A percentile compares a stretch with the other conserved stretches of the same genome.
phyloP scores from a whole-genome alignment of 2,329 filamentous ascomycete genomes.

The Xylariaceae sp. region DNA sequence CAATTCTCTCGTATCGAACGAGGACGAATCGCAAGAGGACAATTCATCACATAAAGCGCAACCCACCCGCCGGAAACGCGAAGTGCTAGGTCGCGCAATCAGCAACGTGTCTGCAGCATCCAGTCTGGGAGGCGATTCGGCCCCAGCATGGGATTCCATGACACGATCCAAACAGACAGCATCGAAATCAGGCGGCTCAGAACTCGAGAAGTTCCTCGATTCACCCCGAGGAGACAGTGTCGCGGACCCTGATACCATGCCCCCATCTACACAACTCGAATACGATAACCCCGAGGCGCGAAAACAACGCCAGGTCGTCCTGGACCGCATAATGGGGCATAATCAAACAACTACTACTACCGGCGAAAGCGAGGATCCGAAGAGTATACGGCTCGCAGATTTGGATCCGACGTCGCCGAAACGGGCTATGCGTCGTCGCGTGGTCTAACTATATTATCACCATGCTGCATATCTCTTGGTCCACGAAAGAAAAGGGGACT shows the following conservation, averaged over 20 bases:
- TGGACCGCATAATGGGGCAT: slow-evolving; percentile 23
- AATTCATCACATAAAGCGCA: slow-evolving; percentile 15
- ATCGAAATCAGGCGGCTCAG: slow-evolving; percentile 3
- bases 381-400: slow-evolving; percentile 10
- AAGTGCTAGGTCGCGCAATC: slow-evolving; percentile 53
- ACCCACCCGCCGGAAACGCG: slow-evolving; percentile 35
- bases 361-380: background rate
- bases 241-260: slow-evolving; percentile 24
- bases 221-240: slow-evolving; percentile 9
- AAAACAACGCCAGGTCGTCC: slow-evolving; percentile 28
- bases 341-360: background rate
- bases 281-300: slow-evolving; percentile 49
- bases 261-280: slow-evolving; percentile 48
- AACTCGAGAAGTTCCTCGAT: slow-evolving; percentile 21
- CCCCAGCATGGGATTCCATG: slow-evolving; percentile 18
- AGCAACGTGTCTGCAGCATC: slow-evolving; percentile 53
- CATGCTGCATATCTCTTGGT: background rate
- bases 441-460: background rate
- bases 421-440: slow-evolving; percentile 19
- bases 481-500: too few species aligned
- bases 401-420: slow-evolving; percentile 10
- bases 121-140: slow-evolving; percentile 41
- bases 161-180: slow-evolving; percentile 10
- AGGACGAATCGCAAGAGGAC: slow-evolving; percentile 12
- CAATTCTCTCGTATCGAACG: slow-evolving; percentile 23